These are phyloP conservation scores for Pichia cephalocereana DNA, from an alignment of 805 yeast species.

Conservation along the genomic window DNA sequence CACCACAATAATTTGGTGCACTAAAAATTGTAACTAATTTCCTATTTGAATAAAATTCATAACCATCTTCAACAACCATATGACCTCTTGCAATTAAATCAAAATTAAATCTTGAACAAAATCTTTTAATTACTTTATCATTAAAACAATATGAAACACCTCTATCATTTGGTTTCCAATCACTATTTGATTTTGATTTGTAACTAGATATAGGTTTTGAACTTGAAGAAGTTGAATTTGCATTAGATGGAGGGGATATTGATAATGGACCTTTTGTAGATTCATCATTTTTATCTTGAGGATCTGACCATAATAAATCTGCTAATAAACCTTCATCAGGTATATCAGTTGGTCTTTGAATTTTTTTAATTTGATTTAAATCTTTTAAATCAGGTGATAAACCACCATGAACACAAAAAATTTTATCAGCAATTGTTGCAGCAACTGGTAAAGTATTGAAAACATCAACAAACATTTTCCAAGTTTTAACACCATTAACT, in stretches of 20 bases:
- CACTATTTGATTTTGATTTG: constrained; percentile 16
- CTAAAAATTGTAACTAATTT: constrained; percentile 70
- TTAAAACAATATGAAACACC: constrained; percentile 79
- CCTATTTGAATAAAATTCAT: constrained; percentile 69
- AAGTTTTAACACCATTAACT: constrained; percentile 31
- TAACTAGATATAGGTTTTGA: not conserved
- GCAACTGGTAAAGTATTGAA: constrained; percentile 53
- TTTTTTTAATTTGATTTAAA: constrained; percentile 59
- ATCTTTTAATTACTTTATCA: constrained; percentile 61
- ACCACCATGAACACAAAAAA: constrained; percentile 62
- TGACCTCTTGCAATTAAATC: constrained; percentile 78
- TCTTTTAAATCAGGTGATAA: constrained; percentile 61
- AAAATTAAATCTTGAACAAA: constrained; percentile 56
- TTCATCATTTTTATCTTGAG: constrained; percentile 34
- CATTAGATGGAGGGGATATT: not conserved
- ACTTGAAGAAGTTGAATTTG: not conserved
- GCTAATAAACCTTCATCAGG: constrained; percentile 74
- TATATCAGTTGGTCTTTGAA: constrained; percentile 74
- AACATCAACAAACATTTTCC: constrained; percentile 47
- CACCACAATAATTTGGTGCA: constrained; percentile 83
- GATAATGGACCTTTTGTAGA: not conserved
- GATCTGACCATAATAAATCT: constrained; percentile 79
- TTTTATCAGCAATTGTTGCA: constrained; percentile 50
- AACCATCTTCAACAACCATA: constrained; percentile 87
- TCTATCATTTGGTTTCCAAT: constrained; percentile 77